These are phyloP conservation scores for Silybum marianum DNA, from an alignment of 129 eudicot species.

Conservation along the genomic window DNA sequence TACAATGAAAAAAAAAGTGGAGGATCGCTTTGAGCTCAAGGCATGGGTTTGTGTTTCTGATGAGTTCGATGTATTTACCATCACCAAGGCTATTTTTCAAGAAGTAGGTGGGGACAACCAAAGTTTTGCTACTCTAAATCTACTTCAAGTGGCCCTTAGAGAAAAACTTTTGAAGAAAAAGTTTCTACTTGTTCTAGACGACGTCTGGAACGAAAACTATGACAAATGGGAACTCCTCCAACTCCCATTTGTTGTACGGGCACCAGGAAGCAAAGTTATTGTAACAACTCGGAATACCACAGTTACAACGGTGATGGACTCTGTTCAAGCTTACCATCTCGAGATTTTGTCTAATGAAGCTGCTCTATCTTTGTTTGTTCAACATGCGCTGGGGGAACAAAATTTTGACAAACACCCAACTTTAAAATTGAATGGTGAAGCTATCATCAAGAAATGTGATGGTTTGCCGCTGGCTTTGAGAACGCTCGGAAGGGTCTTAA, in stretches of 20 bases:
- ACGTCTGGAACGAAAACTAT: slow-evolving; percentile 39
- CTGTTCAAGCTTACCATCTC: slow-evolving; percentile 5
- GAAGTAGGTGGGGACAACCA: background rate
- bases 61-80: background rate
- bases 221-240: slow-evolving; percentile 28
- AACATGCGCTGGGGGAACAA: slow-evolving; percentile 21
- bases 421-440: slow-evolving; percentile 22
- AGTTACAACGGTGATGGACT: slow-evolving; percentile 6
- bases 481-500: slow-evolving; percentile 13
- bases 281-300: slow-evolving; percentile 38
- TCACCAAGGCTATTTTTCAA: background rate
- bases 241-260: slow-evolving; percentile 29
- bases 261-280: slow-evolving; percentile 42
- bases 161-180: slow-evolving; percentile 22
- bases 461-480: slow-evolving; percentile 32
- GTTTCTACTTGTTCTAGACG: slow-evolving; percentile 21
- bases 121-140: background rate
- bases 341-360: slow-evolving; percentile 12
- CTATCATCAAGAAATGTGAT: slow-evolving; percentile 21
- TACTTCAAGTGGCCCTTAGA: slow-evolving; percentile 30
- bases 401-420: slow-evolving; percentile 1
- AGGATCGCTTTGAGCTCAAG: background rate
- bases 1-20: background rate
- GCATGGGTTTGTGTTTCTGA: background rate
- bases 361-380: slow-evolving; percentile 31